Evolutionary conservation across 352 stramenopile species (phyloP).

Genomic region (Pythium phragmitis): DNA sequence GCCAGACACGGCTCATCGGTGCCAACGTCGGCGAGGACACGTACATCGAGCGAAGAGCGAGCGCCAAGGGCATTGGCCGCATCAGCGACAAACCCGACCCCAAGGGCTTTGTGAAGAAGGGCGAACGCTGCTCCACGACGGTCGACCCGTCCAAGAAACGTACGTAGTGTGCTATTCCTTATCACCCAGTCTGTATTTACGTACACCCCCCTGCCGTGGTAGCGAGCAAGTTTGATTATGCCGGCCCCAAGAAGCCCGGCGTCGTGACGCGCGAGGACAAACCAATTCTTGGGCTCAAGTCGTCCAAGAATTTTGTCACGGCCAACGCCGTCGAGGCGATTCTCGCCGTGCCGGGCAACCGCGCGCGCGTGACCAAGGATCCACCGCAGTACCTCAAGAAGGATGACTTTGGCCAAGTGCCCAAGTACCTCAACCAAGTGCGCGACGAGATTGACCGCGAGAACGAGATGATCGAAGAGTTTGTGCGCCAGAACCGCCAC

Average conservation of each 20-base stretch:
- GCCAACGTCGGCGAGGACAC: slow-evolving; percentile 58
- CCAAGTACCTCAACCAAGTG: slow-evolving; percentile 89
- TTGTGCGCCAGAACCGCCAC: slow-evolving; percentile 89
- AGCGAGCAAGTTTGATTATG: slow-evolving; percentile 75
- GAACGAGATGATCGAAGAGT: slow-evolving; percentile 92
- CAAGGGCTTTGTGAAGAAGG: slow-evolving; percentile 71
- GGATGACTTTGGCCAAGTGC: slow-evolving; percentile 92
- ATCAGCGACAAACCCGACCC: slow-evolving; percentile 63
- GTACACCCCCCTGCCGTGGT: slow-evolving; percentile 1
- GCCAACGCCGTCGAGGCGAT: slow-evolving; percentile 94
- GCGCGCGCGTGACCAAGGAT: slow-evolving; percentile 54
- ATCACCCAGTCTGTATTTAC: too few relatives aligned
- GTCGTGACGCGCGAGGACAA: slow-evolving; percentile 88
- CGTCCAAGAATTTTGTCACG: slow-evolving; percentile 92
- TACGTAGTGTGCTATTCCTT: slow-evolving; percentile 26
- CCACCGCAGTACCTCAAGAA: slow-evolving; percentile 85
- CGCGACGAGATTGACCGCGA: slow-evolving; percentile 93
- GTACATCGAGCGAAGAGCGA: slow-evolving; percentile 42
- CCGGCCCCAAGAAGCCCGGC: slow-evolving; percentile 52
- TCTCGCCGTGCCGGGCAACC: slow-evolving; percentile 65
- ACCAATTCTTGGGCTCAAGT: slow-evolving; percentile 91
- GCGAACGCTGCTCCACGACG: slow-evolving; percentile 47
- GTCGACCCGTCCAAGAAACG: slow-evolving; percentile 51
- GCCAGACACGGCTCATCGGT: slow-evolving; percentile 67
- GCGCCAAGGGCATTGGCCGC: slow-evolving; percentile 64